Conservation (phyloP, 192 early-diverging fungal genomes). For the Backusella tarrabulga region DNA sequence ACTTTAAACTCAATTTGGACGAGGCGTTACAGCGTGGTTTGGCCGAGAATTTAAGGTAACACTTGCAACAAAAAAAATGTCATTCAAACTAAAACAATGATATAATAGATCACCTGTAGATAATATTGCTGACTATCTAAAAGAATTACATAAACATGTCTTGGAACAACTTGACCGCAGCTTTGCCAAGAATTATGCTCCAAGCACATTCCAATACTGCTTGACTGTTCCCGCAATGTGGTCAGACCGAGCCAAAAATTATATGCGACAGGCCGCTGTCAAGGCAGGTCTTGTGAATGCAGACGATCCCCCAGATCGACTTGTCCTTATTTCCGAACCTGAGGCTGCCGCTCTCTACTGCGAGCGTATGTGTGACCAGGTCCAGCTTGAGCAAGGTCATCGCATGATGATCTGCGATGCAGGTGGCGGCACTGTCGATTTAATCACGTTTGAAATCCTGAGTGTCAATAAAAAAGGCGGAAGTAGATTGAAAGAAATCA, state of each 20-base stretch:
- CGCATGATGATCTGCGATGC: constrained; percentile 53
- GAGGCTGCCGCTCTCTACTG: constrained; percentile 54
- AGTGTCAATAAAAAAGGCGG: constrained; percentile 7
- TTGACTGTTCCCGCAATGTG: constrained; percentile 54
- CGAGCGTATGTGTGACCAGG: constrained; percentile 42
- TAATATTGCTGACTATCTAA: constrained; percentile 50
- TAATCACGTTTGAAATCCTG: constrained; percentile 49
- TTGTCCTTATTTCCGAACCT: constrained; percentile 39
- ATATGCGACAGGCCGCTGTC: constrained; percentile 48
- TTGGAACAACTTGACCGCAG: constrained; percentile 36
- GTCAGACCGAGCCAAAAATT: constrained; percentile 45
- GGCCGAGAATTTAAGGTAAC: constrained; percentile 40
- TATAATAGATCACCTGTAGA: constrained; percentile 18
- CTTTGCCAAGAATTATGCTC: constrained; percentile 29
- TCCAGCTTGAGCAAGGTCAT: constrained; percentile 35
- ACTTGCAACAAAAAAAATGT: neutral
- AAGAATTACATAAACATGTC: constrained; percentile 43
- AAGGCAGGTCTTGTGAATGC: constrained; percentile 41
- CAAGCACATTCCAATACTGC: constrained; percentile 44
- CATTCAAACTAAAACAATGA: neutral
- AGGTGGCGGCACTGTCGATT: constrained; percentile 53
- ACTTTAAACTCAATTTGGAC: constrained; percentile 52
- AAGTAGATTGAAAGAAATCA: constrained; percentile 41
- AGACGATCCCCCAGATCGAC: constrained; percentile 41
- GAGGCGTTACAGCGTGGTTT: constrained; percentile 36